Base-by-base conservation (phyloP, 805 yeast genomes). In the Ogataea neopini region DNA sequence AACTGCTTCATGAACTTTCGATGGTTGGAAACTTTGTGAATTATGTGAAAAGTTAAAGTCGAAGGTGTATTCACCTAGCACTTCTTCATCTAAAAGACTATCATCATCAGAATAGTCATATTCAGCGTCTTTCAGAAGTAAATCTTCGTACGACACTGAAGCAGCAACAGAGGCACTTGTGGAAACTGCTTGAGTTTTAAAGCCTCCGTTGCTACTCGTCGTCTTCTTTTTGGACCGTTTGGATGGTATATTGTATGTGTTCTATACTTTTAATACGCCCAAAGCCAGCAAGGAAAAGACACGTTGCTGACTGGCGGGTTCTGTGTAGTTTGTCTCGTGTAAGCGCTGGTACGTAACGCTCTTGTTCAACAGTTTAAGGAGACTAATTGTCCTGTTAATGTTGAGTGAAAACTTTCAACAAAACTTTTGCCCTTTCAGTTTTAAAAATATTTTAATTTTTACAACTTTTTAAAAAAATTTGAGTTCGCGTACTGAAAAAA, bases 1-100 rank as follows among this genome's bases (percentile, higher is more conserved):
- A 1, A 72, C 32, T 0, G 68, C 65, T 20, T 44, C 26, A 47
- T 72, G 75, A 26, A 70, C 49, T 33, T 60, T 64, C 4, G 50
- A 47, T 1, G 68, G 54, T 40, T 61, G 59, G 30, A 61, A 56
- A 1, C 57, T 53, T 37, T 55, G 52, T 4, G 56, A 54, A 5
- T 55, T 50, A 9, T 47, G 45, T 15, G 52, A 36, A 38, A 57
- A 53, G 23, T 54, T 55, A 32, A 64, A 47, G 36, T 66, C 68
- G 47, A 66, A 61, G 1, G 65, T 62, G 47, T 54, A 63, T n/a
- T 63, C 57, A 29, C 36, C 43, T 3, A 39, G 42, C 11, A 39
- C 11, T 25, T 39, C 42, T 17, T 60, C 64, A 26, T 63, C 67
- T 8, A 35, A 34, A 18, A 53, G 53, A 13, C 55, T 59, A 7